These are phyloP conservation scores for Apiotrichum gamsii DNA, from an alignment of 1,284 basidiomycete genomes.

Conservation along the genomic window DNA sequence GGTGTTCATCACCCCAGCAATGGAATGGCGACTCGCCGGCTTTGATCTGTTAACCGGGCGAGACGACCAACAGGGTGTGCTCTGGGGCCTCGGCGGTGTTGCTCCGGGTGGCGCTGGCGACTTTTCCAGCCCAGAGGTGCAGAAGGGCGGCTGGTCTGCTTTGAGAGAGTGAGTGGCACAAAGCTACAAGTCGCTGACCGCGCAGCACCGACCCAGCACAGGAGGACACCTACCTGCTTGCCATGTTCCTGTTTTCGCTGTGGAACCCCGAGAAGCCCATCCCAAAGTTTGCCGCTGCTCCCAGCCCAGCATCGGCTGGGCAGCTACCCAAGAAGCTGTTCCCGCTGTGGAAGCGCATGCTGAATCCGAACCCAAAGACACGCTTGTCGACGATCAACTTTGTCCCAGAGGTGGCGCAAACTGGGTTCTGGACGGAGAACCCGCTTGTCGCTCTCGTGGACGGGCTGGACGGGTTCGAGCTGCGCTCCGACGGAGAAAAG, in stretches of 20 bases:
- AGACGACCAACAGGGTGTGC: conserved; percentile 41
- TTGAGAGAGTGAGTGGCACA: conserved; percentile 65
- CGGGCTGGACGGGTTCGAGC: conserved; percentile 78
- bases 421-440: conserved; percentile 81
- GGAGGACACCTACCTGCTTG: conserved; percentile 78
- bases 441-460: conserved; percentile 76
- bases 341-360: conserved; percentile 73
- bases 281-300: conserved; percentile 61
- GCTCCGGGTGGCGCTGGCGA: conserved; percentile 57
- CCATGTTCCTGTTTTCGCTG: conserved; percentile 71
- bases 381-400: conserved; percentile 71
- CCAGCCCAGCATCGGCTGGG: conserved; percentile 66
- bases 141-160: conserved; percentile 74
- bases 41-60: conserved; percentile 72
- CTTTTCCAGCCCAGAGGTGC: conserved; percentile 77
- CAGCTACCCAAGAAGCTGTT: conserved; percentile 72
- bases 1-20: conserved; percentile 72
- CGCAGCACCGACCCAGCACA: conserved; percentile 62
- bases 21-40: conserved; percentile 94
- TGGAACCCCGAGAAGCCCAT: conserved; percentile 75
- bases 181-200: background rate
- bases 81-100: conserved; percentile 64
- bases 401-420: conserved; percentile 63
- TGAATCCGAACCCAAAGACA: conserved; percentile 77
- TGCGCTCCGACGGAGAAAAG: conserved; percentile 79